Percentiles rank a stretch among this genome's conserved stretches.
Evolutionary conservation across 139 green algal genomes (phyloP).

Genomic region (Micractinium sp.): DNA sequence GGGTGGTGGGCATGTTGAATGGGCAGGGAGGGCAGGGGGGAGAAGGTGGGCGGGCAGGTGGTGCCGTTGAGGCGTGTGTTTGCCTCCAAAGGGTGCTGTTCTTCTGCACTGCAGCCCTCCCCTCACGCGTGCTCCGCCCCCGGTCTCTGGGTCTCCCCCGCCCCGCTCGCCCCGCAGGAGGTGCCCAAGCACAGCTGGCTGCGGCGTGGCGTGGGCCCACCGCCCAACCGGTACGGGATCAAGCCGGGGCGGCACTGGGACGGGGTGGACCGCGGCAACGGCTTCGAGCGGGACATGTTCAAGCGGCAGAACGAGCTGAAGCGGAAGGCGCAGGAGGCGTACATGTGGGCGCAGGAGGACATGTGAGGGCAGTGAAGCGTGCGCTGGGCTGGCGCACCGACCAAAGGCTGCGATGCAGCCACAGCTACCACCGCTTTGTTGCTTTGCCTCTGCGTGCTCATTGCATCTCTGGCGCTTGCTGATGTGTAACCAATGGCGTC

Average conservation of each 20-base stretch:
- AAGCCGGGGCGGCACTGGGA: conserved; percentile 96
- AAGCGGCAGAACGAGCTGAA: conserved; percentile 61
- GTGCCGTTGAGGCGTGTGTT: too few species aligned
- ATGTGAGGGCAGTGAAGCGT: background rate
- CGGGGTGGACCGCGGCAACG: conserved; percentile 93
- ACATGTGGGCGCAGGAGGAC: conserved; percentile 59
- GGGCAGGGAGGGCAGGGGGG: too few species aligned
- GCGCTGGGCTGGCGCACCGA: background rate
- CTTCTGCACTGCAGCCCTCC: background rate
- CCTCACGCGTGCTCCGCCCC: background rate
- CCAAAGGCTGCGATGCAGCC: background rate
- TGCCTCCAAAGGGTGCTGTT: background rate
- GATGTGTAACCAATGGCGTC: too few species aligned
- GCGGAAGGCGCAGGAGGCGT: conserved; percentile 63
- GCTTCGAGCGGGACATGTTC: conserved; percentile 91
- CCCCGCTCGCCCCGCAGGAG: conserved; percentile 37
- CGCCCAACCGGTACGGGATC: conserved; percentile 93
- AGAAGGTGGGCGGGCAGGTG: too few species aligned
- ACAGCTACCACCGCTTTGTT: background rate
- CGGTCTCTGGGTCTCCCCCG: background rate
- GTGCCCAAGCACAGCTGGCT: conserved; percentile 96
- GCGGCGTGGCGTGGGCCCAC: conserved; percentile 73
- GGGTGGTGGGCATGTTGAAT: background rate
- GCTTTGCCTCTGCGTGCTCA: background rate
- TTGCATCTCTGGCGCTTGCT: background rate